Base-by-base conservation (phyloP, 2,329 filamentous ascomycete genomes). In the Trichoderma cornu-damae region DNA sequence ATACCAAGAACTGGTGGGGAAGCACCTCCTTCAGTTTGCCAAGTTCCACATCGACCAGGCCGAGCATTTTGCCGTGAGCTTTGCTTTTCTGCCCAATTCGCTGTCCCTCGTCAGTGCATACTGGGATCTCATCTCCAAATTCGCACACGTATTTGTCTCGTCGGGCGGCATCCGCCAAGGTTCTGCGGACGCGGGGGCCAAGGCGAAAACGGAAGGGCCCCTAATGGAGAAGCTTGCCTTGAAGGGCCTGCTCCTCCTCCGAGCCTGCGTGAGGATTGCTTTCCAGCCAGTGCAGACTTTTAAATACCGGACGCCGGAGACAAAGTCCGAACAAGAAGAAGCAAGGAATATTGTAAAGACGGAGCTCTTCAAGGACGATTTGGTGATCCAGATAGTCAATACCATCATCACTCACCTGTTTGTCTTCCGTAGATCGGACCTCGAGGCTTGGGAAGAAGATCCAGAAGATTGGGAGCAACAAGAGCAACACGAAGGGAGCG, bases 391-490 rank as follows among this genome's bases (percentile, higher is more conserved):
- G 62, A 87, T 96, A 63, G 90, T 94, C 69, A 90, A 94, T 62
- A 79, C 87, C 11, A 84, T 96, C 57, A 89, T 99, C 51, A 90
- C 88, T 1, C 86, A 88, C 65, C 90, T 96, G 63, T 94, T 99
- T 69, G 82, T 94, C 35, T 94, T 97, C 70, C 84, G 90, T 32
- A 83, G 88, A 59, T 84, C 85, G 51, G 94, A 99, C 70, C 81
- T 97, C 1, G 85, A 90, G 61, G 88, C 90, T 58, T 99, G 94
- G 94, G 88, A 95, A 68, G 88, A 95, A 67, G 91, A 96, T 58
- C 90, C 93, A 0, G 90, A 99, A 70, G 91, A 95, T 54, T 99
- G 94, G 92, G 93, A 96, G 70, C 86, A 89, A 62, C 85, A 87
- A 65, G 91, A 96, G 75, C 90, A 95, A 66, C 88, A 87, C 60